Base-by-base conservation (phyloP, 2,329 filamentous ascomycete species). In the Colletotrichum salicis region DNA sequence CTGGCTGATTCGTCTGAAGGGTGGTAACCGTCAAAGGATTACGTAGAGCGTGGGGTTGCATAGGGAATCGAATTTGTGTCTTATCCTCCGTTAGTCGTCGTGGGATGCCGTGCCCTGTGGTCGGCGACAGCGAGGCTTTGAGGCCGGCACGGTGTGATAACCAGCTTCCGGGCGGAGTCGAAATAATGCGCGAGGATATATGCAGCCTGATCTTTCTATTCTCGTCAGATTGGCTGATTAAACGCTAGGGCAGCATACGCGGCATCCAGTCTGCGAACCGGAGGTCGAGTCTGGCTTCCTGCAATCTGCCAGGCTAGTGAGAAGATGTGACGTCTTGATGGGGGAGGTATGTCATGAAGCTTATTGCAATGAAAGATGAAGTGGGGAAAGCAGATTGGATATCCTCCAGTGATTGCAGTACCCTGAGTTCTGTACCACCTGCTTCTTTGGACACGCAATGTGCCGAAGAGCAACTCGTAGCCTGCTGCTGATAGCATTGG, bases 181-280 rank as follows among this genome's bases (percentile, higher is more conserved):
- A 29, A 64, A 4, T 41, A n/a, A 41, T 22, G 29, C 19, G 41
- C 22, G 33, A 59, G 41, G 27, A 45, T 11, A 37, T 54, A 13
- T 19, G 55, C 27, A 37, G 37, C 11, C n/a, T 12, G 22, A 29
- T 5, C 12, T 31, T 19, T 13, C 33, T 35, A 27, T 63, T 56
- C 22, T 19, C 3, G 12, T 66, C 24, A 33, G 27, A 70, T 61
- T 70, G 63, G 55, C 19, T 24, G 15, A 61, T n/a, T 35, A 66
- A 55, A 65, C 62, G 67, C 63, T 51, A 60, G 33, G 56, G 48
- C 48, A 66, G 62, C 35, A 56, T 3, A 66, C n/a, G 12, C 45
- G 67, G 22, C 15, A 56, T 51, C 27, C 22, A 35, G 55, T 33
- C 58, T 11, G 29, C 29, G 27, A 51, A 51, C 12, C 59, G 19